Evolutionary conservation across 192 early-diverging fungal genomes (phyloP).

Genomic region (Phlyctochytrium bullatum): DNA sequence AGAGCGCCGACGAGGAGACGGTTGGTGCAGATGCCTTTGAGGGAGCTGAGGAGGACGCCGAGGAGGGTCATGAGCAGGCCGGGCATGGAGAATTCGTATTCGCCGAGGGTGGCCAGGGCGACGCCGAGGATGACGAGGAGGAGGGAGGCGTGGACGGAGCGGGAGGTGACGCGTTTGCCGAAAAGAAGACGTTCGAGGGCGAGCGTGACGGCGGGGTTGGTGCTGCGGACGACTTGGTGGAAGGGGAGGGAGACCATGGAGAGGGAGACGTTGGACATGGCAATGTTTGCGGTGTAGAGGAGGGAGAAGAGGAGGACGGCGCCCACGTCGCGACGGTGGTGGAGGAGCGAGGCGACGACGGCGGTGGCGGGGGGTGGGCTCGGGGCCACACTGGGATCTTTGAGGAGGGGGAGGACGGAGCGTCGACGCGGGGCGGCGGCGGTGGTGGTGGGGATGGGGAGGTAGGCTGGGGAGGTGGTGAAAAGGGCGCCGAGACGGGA

Average conservation of each 20-base stretch:
- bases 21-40: slow-evolving; percentile 85
- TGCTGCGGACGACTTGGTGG: slow-evolving; percentile 82
- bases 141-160: slow-evolving; percentile 61
- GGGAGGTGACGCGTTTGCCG: slow-evolving; percentile 39
- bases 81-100: slow-evolving; percentile 69
- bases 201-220: slow-evolving; percentile 78
- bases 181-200: slow-evolving; percentile 62
- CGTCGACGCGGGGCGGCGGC: slow-evolving; percentile 46
- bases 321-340: slow-evolving; percentile 44
- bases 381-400: slow-evolving; percentile 25
- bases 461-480: slow-evolving; percentile 24
- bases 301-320: slow-evolving; percentile 76
- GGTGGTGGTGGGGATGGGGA: slow-evolving; percentile 53
- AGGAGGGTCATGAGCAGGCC: slow-evolving; percentile 78
- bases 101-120: slow-evolving; percentile 77
- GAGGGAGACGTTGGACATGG: slow-evolving; percentile 74
- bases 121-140: slow-evolving; percentile 71
- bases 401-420: slow-evolving; percentile 12
- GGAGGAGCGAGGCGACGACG: slow-evolving; percentile 28
- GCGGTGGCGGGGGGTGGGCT: slow-evolving; percentile 47
- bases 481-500: too few species aligned
- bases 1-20: slow-evolving; percentile 73
- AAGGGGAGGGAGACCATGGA: slow-evolving; percentile 64
- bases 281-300: slow-evolving; percentile 89
- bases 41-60: slow-evolving; percentile 72